Conservation (phyloP, 306 rosid species). For the Gastrolobium bilobum region DNA sequence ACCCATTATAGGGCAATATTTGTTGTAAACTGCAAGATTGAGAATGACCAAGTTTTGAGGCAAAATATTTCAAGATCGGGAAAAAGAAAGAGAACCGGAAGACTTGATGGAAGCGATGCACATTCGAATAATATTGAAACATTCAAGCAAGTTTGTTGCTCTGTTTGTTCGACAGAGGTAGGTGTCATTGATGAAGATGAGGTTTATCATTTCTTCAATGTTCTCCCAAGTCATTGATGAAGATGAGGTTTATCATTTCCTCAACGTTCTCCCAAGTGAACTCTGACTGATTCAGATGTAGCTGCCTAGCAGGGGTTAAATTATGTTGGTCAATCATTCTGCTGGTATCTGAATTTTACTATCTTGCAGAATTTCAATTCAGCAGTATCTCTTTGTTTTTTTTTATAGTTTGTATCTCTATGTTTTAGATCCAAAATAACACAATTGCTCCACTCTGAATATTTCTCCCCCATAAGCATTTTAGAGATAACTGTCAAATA, state of each 20-base stretch:
- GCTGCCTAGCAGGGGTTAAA: constrained; percentile 24
- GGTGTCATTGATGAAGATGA: constrained; percentile 74
- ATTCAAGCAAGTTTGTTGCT: constrained; percentile 73
- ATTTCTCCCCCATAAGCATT: not conserved
- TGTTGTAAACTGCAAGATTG: constrained; percentile 75
- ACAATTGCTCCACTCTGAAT: not conserved
- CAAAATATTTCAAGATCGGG: constrained; percentile 53
- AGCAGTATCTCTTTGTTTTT: not conserved
- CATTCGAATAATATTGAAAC: constrained; percentile 52
- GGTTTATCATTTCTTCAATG: constrained; percentile 65
- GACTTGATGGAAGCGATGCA: constrained; percentile 49
- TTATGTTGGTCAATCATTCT: constrained; percentile 15
- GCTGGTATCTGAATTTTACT: constrained; percentile 28
- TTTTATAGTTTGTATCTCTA: not conserved
- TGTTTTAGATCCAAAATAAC: constrained; percentile 21
- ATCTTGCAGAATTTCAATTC: constrained; percentile 27
- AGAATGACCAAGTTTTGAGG: constrained; percentile 39
- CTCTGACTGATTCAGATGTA: constrained; percentile 40
- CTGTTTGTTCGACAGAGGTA: constrained; percentile 76
- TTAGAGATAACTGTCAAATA: not conserved
- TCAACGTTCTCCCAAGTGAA: constrained; percentile 72
- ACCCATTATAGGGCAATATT: constrained; percentile 84
- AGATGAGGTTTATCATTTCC: constrained; percentile 77
- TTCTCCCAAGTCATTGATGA: constrained; percentile 52
- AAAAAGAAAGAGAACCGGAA: constrained; percentile 53